Base-by-base conservation (phyloP, 75 land plant species). In the Selaginella tamariscina region DNA sequence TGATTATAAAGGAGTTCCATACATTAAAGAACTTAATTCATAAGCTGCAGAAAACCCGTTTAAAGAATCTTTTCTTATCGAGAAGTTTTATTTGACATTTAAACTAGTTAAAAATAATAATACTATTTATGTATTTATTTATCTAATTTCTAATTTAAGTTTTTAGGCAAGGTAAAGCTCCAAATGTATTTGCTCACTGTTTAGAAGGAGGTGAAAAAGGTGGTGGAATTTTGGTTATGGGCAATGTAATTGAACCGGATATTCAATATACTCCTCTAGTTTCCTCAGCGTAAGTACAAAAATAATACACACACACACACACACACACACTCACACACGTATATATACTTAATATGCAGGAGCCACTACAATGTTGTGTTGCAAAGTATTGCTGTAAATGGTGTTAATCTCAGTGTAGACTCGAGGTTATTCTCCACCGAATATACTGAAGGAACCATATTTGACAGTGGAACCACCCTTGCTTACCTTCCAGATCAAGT, bases 161-260 rank as follows among this genome's bases (percentile, higher is more conserved):
- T n/a, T n/a, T n/a, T 69, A 65, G 74, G 15, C 30, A 82, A 31
- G 84, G 86, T 57, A 71, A 74, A 67, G 73, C 81, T 18, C 82
- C 54, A 32, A 85, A 79, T 72, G 72, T 82, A 66, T 88, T 88
- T 83, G 82, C 88, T 26, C 92, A 88, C 68, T 88, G 92, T 68
- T 70, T 88, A 29, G 92, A 88, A 63, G 80, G 83, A 31, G 64
- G 68, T 11, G 80, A 73, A 64, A 85, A 83, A 64, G 92, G 88
- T 49, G 62, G 62, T 26, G 92, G 92, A 24, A 85, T 88, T 32
- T 81, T 88, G 76, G 84, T 85, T 56, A 79, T 88, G 67, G 92
- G 92, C 32, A 71, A 88, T 65, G 83, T 88, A 65, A 79, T 85
- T 55, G 75, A 79, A 30, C 83, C 78, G 65, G 65, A 68, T 67